Evolutionary conservation across 2,329 filamentous ascomycete genomes (phyloP).

Genomic region (Zelopaecilomyces penicillatus): DNA sequence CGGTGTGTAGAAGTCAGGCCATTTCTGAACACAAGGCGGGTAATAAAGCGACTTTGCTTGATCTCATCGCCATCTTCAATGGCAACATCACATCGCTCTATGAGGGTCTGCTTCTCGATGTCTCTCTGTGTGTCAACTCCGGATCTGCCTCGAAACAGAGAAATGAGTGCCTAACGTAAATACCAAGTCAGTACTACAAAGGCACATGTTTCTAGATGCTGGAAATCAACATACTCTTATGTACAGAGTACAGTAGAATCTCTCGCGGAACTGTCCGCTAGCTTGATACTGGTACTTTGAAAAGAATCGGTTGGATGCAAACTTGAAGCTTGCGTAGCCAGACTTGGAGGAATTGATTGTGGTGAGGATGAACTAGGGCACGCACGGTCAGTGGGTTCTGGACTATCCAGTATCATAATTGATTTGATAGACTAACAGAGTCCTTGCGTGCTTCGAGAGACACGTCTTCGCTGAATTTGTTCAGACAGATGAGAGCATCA

Average conservation of each 20-base stretch:
- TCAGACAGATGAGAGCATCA: slow-evolving; percentile 64
- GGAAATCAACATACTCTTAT: slow-evolving; percentile 44
- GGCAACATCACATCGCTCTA: slow-evolving; percentile 66
- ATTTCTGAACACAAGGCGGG: slow-evolving; percentile 66
- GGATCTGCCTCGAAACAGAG: slow-evolving; percentile 62
- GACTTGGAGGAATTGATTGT: slow-evolving; percentile 75
- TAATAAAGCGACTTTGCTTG: slow-evolving; percentile 60
- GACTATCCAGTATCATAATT: not conserved
- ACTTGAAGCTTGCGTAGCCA: slow-evolving; percentile 65
- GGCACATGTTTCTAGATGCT: not conserved
- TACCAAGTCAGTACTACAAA: not conserved
- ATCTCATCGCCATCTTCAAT: slow-evolving; percentile 63
- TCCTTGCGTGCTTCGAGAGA: slow-evolving; percentile 64
- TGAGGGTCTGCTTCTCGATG: slow-evolving; percentile 57
- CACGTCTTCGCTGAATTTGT: slow-evolving; percentile 73
- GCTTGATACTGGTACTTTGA: slow-evolving; percentile 60
- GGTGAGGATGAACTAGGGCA: slow-evolving; percentile 57
- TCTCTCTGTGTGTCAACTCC: slow-evolving; percentile 48
- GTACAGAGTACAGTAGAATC: slow-evolving; percentile 68
- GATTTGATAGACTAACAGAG: slow-evolving; percentile 36
- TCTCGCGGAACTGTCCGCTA: slow-evolving; percentile 40
- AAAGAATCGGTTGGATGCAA: slow-evolving; percentile 63
- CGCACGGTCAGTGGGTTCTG: too few species aligned
- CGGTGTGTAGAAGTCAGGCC: slow-evolving; percentile 71
- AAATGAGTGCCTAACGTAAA: slow-evolving; percentile 50